These are phyloP conservation scores for Entonaema liquescens DNA, from an alignment of 495 filamentous ascomycete genomes.

Conservation along the genomic window DNA sequence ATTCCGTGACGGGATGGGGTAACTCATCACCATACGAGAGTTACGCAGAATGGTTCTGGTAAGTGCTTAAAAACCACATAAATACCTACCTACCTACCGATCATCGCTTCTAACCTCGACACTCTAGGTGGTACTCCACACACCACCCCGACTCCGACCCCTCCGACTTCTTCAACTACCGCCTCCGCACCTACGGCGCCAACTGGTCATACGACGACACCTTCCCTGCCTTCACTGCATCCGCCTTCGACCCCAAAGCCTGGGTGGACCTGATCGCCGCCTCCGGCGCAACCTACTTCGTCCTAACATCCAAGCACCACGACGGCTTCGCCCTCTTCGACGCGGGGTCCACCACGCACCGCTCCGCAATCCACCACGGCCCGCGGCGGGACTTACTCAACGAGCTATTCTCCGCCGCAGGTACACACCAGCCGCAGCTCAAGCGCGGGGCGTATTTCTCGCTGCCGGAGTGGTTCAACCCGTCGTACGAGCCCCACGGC, in stretches of 20 bases:
- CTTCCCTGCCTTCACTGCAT: slow-evolving; percentile 62
- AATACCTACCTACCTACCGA: not conserved
- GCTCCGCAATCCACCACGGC: slow-evolving; percentile 55
- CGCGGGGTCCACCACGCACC: slow-evolving; percentile 50
- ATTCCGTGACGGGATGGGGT: slow-evolving; percentile 64
- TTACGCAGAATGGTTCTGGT: slow-evolving; percentile 65
- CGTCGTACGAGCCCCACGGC: slow-evolving; percentile 57
- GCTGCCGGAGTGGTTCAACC: slow-evolving; percentile 67
- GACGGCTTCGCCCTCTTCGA: slow-evolving; percentile 65
- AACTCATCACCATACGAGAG: slow-evolving; percentile 59
- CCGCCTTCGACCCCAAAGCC: slow-evolving; percentile 56
- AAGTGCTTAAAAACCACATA: not conserved
- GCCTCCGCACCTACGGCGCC: slow-evolving; percentile 58
- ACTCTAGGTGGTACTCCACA: slow-evolving; percentile 45
- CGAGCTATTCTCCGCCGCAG: slow-evolving; percentile 62
- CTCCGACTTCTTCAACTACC: slow-evolving; percentile 57
- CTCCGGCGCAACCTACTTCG: slow-evolving; percentile 65
- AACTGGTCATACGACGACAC: slow-evolving; percentile 65
- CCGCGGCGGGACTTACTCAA: slow-evolving; percentile 56
- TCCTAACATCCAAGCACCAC: slow-evolving; percentile 62
- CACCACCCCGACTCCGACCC: slow-evolving; percentile 43
- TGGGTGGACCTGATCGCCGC: slow-evolving; percentile 67
- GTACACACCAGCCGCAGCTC: slow-evolving; percentile 58
- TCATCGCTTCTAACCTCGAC: not conserved
- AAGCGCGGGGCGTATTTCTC: slow-evolving; percentile 62